These are phyloP conservation scores for Hypocrella siamensis DNA, from an alignment of 2,329 filamentous ascomycete genomes.

Conservation along the genomic window DNA sequence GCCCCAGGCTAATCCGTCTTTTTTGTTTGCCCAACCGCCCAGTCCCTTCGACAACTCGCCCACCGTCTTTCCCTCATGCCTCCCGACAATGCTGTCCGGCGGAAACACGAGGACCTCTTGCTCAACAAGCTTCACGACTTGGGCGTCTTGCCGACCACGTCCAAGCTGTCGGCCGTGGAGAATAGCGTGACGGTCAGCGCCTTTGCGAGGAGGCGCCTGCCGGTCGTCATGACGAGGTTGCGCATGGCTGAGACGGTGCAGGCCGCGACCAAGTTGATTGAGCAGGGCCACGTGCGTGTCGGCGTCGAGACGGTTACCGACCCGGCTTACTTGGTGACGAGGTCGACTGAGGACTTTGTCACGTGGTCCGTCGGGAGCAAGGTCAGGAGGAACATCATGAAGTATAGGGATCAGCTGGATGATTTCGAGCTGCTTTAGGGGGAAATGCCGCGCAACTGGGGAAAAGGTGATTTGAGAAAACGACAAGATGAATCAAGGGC, in stretches of 20 bases:
- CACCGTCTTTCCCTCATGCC: slow-evolving; percentile 78
- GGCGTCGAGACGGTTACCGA: slow-evolving; percentile 85
- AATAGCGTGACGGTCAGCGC: slow-evolving; percentile 77
- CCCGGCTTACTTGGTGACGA: slow-evolving; percentile 74
- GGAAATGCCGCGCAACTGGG: not conserved
- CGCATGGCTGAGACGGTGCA: slow-evolving; percentile 86
- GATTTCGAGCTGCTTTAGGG: slow-evolving; percentile 77
- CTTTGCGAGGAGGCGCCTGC: slow-evolving; percentile 69
- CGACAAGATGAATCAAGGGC: too few species aligned
- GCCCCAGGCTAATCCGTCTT: slow-evolving; percentile 1
- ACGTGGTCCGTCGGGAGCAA: slow-evolving; percentile 94
- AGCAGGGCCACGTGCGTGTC: slow-evolving; percentile 86
- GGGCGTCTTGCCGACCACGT: slow-evolving; percentile 63
- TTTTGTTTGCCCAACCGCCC: slow-evolving; percentile 8
- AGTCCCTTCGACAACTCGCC: slow-evolving; percentile 78
- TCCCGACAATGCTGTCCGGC: slow-evolving; percentile 58
- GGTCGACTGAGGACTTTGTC: slow-evolving; percentile 88
- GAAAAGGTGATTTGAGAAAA: not conserved
- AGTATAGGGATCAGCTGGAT: slow-evolving; percentile 86
- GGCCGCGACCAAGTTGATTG: slow-evolving; percentile 72
- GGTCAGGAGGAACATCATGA: slow-evolving; percentile 92
- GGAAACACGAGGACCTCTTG: slow-evolving; percentile 73
- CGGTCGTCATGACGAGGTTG: slow-evolving; percentile 79
- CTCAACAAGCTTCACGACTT: slow-evolving; percentile 89
- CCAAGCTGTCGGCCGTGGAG: slow-evolving; percentile 74